phyloP scores from a whole-genome alignment of 1,284 basidiomycete species.

The Vanrija humicola region DNA sequence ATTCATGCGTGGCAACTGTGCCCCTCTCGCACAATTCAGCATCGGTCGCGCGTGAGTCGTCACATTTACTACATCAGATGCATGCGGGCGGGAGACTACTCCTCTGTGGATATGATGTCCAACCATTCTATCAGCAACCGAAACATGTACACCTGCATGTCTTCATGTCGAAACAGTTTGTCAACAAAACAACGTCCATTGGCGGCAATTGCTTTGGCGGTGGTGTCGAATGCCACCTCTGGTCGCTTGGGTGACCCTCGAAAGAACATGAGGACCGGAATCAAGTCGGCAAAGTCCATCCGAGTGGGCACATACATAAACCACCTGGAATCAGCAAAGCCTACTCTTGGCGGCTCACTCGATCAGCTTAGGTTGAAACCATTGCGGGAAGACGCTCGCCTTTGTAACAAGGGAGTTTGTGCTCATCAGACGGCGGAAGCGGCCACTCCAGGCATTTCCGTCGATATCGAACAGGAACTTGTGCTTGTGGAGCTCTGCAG shows the following conservation, averaged over 20 bases:
- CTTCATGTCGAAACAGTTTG: too few relatives aligned
- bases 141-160: too few relatives aligned
- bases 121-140: too few relatives aligned
- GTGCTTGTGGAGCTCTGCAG: conserved; percentile 38
- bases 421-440: conserved; percentile 46
- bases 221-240: background rate
- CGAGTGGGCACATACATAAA: conserved; percentile 46
- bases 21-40: too few relatives aligned
- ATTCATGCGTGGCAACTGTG: too few relatives aligned
- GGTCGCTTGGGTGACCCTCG: too few relatives aligned
- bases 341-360: conserved; percentile 35
- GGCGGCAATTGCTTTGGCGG: too few relatives aligned
- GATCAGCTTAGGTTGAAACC: conserved; percentile 48
- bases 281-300: conserved; percentile 48
- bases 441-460: conserved; percentile 51
- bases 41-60: too few relatives aligned
- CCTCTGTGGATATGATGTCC: too few relatives aligned
- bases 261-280: conserved; percentile 43
- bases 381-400: conserved; percentile 47
- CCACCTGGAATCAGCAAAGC: conserved; percentile 19
- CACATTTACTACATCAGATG: too few relatives aligned
- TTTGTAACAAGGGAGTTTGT: conserved; percentile 52
- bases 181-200: too few relatives aligned
- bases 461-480: conserved; percentile 53
- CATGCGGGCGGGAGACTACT: too few relatives aligned